Percentiles rank a stretch among this genome's conserved stretches.
phyloP scores from a whole-genome alignment of 306 rosid species.

The Notholithocarpus densiflorus region DNA sequence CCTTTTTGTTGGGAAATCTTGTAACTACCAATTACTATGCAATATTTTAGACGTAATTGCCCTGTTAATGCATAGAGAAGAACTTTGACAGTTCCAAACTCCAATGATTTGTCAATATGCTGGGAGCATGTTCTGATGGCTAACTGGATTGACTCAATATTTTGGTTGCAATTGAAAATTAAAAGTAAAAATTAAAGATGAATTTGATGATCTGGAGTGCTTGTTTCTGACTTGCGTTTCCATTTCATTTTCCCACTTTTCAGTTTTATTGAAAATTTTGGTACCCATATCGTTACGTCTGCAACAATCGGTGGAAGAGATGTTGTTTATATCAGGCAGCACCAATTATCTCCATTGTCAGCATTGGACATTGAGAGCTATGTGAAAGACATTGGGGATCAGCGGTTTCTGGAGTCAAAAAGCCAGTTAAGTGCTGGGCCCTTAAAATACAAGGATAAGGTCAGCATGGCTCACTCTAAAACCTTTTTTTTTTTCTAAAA shows the following conservation, averaged over 20 bases:
- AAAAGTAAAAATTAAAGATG: slow-evolving; percentile 12
- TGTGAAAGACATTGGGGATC: slow-evolving; percentile 75
- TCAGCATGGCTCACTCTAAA: slow-evolving; percentile 25
- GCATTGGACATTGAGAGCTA: slow-evolving; percentile 68
- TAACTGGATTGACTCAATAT: neutral
- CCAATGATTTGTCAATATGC: neutral
- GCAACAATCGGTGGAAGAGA: slow-evolving; percentile 97
- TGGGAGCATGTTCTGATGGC: neutral
- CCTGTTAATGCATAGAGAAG: slow-evolving; percentile 5
- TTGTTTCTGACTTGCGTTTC: slow-evolving; percentile 21
- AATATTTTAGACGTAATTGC: slow-evolving; percentile 1
- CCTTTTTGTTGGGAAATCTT: neutral
- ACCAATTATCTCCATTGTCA: slow-evolving; percentile 78
- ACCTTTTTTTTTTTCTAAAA: neutral
- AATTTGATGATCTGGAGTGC: slow-evolving; percentile 10
- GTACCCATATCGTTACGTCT: slow-evolving; percentile 91
- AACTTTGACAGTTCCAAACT: neutral
- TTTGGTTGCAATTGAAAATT: neutral
- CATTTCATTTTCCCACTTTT: slow-evolving; percentile 20
- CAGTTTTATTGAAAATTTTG: slow-evolving; percentile 97
- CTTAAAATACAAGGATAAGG: slow-evolving; percentile 97
- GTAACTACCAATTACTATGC: slow-evolving; percentile 1
- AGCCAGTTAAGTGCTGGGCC: slow-evolving; percentile 52
- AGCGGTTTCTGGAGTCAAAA: slow-evolving; percentile 65
- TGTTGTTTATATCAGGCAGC: slow-evolving; percentile 91